Evolutionary conservation across 179 eudicot species (phyloP).

Genomic region (Monotropa hypopitys): DNA sequence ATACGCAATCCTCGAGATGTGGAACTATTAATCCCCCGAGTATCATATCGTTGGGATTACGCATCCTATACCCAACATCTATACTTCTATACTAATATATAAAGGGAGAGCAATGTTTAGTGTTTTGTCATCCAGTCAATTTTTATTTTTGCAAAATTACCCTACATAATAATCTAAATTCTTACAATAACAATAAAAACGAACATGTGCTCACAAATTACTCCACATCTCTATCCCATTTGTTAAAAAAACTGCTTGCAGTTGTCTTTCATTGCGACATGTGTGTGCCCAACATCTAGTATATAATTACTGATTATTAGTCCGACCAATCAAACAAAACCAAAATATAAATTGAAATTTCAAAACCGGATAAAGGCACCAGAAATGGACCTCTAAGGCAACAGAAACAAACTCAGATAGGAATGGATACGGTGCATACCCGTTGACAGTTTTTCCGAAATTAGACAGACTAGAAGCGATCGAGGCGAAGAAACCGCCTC

Average conservation of each 20-base stretch:
- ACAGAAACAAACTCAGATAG: background rate
- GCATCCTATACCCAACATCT: background rate
- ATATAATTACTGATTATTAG: background rate
- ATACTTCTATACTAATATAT: too few species aligned
- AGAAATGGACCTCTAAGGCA: background rate
- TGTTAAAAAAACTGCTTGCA: too few species aligned
- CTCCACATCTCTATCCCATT: too few species aligned
- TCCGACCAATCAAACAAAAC: background rate
- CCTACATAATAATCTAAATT: too few species aligned
- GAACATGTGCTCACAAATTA: too few species aligned
- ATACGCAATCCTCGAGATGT: background rate
- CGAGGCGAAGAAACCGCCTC: constrained; percentile 31
- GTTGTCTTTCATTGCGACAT: too few species aligned
- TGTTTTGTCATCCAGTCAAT: too few species aligned
- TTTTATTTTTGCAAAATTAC: too few species aligned
- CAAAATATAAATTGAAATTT: background rate
- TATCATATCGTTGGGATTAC: background rate
- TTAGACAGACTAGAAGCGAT: constrained; percentile 42
- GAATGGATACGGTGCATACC: constrained; percentile 21
- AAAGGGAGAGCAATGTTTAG: too few species aligned
- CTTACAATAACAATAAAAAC: too few species aligned
- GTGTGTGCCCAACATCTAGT: too few species aligned
- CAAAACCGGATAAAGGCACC: background rate
- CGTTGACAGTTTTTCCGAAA: constrained; percentile 52
- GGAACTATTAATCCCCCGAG: background rate